These are phyloP conservation scores for Samsoniella hepiali DNA, from an alignment of 2,329 filamentous ascomycete genomes.

Conservation along the genomic window DNA sequence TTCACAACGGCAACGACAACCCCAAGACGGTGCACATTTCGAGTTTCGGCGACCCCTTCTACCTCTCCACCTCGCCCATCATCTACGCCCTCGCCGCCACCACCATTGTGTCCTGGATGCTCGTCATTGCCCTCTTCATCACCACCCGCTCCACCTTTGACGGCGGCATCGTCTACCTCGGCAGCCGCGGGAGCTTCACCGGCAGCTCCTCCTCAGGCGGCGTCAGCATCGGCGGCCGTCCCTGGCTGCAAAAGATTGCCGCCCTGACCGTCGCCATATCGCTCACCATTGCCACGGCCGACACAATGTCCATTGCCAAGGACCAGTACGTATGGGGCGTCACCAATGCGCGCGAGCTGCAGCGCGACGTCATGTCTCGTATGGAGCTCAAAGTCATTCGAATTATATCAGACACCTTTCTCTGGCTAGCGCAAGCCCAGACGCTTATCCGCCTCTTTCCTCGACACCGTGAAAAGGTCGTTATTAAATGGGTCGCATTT, in stretches of 20 bases:
- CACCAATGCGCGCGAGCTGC: constrained; percentile 74
- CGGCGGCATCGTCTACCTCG: constrained; percentile 77
- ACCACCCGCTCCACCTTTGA: constrained; percentile 92
- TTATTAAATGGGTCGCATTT: constrained; percentile 98
- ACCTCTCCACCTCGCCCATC: constrained; percentile 88
- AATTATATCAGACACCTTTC: constrained; percentile 90
- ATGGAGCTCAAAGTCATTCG: constrained; percentile 85
- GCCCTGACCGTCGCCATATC: constrained; percentile 75
- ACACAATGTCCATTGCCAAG: constrained; percentile 83
- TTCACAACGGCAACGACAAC: constrained; percentile 28
- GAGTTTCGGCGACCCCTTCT: constrained; percentile 82
- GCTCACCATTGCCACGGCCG: constrained; percentile 86
- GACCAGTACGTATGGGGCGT: constrained; percentile 74
- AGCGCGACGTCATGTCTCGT: constrained; percentile 76
- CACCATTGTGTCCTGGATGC: constrained; percentile 85
- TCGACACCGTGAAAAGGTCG: constrained; percentile 92
- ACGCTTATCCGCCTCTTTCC: constrained; percentile 94
- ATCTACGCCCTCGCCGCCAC: constrained; percentile 89
- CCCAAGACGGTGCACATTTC: constrained; percentile 42
- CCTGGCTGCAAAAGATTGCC: constrained; percentile 87
- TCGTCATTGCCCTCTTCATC: constrained; percentile 91
- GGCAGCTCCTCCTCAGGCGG: constrained; percentile 73
- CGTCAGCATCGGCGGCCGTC: constrained; percentile 83
- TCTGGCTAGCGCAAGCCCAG: constrained; percentile 97
- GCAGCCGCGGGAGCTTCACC: constrained; percentile 80